Conservation (phyloP, 306 rosid genomes). For the Acacia confusa region DNA sequence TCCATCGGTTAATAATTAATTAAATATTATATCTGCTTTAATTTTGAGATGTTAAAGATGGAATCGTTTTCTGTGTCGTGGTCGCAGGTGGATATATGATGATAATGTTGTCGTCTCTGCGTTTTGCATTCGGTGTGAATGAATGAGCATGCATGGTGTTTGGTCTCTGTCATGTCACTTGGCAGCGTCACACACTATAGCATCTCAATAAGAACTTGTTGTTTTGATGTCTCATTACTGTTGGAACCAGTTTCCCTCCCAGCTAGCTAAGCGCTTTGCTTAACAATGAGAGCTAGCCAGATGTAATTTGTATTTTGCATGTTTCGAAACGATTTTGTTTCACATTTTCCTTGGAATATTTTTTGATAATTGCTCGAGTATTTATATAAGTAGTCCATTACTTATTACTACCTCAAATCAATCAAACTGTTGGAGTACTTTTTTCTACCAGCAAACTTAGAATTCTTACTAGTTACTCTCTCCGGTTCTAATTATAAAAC, state of each 20-base stretch:
- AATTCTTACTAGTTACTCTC: too few relatives aligned
- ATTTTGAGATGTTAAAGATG: not conserved
- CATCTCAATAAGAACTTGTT: not conserved
- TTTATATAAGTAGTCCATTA: too few relatives aligned
- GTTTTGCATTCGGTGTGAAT: not conserved
- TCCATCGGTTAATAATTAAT: not conserved
- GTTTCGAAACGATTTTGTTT: not conserved
- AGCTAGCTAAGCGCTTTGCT: not conserved
- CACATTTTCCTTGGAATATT: not conserved
- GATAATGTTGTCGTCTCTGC: not conserved
- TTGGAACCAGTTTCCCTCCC: too few relatives aligned
- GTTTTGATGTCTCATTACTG: not conserved
- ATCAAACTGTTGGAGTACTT: too few relatives aligned
- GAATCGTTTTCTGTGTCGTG: not conserved
- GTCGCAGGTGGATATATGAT: not conserved
- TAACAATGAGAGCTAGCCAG: too few relatives aligned
- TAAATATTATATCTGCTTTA: not conserved
- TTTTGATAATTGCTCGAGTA: too few relatives aligned
- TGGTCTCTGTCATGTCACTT: not conserved
- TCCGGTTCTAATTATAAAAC: too few relatives aligned
- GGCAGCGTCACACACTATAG: not conserved
- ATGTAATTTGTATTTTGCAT: not conserved
- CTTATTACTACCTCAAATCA: too few relatives aligned
- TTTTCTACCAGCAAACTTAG: too few relatives aligned
- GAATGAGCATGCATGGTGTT: not conserved